Conservation (phyloP, 2,329 filamentous ascomycete genomes). For the Zymoseptoria pseudotritici region DNA sequence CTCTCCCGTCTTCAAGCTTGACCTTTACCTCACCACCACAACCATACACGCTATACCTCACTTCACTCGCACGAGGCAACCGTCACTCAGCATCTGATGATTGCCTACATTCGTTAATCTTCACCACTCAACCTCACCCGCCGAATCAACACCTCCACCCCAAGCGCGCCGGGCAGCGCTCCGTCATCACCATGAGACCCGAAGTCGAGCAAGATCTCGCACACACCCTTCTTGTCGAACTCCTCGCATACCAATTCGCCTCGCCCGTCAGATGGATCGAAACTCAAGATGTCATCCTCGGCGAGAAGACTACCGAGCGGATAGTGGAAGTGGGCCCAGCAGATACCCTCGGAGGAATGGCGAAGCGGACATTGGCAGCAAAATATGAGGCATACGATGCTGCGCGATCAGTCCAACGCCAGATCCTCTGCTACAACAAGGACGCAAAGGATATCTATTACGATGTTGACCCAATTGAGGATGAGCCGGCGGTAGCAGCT, state of each 20-base stretch:
- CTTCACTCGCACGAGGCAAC: background rate
- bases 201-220: slow-evolving; percentile 99
- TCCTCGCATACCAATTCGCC: slow-evolving; percentile 97
- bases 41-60: slow-evolving; percentile 2
- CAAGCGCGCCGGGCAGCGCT: slow-evolving; percentile 5
- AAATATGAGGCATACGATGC: slow-evolving; percentile 99
- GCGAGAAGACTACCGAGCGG: slow-evolving; percentile 89
- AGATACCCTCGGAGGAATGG: slow-evolving; percentile 96
- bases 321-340: slow-evolving; percentile 97
- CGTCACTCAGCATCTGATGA: slow-evolving; percentile 6
- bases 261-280: slow-evolving; percentile 99
- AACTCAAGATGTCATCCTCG: slow-evolving; percentile 98
- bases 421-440: slow-evolving; percentile 99
- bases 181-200: slow-evolving; percentile 64
- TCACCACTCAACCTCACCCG: slow-evolving; percentile 3
- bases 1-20: slow-evolving; percentile 3
- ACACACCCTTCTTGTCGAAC: slow-evolving; percentile 95
- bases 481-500: slow-evolving; percentile 59
- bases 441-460: slow-evolving; percentile 99
- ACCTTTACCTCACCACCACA: background rate
- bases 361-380: slow-evolving; percentile 85
- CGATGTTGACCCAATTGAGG: slow-evolving; percentile 89
- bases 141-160: slow-evolving; percentile 7
- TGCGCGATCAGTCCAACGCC: slow-evolving; percentile 88
- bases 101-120: slow-evolving; percentile 15